These are phyloP conservation scores for Fusarium siculi DNA, from an alignment of 2,329 filamentous ascomycete genomes.

Conservation along the genomic window DNA sequence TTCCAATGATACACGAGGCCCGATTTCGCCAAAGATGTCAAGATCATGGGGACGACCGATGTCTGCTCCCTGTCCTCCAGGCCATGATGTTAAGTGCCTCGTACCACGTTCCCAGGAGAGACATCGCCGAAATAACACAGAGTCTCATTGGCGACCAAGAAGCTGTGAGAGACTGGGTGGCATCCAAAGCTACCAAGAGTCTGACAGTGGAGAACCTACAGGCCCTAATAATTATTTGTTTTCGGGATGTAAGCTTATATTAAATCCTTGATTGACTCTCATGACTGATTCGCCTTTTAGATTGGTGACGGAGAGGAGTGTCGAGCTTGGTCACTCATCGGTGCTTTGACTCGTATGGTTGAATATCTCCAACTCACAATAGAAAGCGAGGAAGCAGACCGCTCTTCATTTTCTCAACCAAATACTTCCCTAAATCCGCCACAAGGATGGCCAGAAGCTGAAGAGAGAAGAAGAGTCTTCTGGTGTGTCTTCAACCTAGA, in stretches of 20 bases:
- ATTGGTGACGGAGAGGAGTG: constrained; percentile 42
- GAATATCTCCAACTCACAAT: constrained; percentile 46
- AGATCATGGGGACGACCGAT: constrained; percentile 7
- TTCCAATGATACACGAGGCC: constrained; percentile 28
- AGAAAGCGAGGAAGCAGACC: constrained; percentile 28
- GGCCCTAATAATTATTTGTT: constrained; percentile 30
- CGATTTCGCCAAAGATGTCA: constrained; percentile 17
- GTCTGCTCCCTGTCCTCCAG: constrained; percentile 7
- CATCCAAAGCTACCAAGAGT: constrained; percentile 18
- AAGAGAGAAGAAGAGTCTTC: constrained; percentile 40
- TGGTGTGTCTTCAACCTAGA: constrained; percentile 48
- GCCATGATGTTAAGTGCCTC: constrained; percentile 22
- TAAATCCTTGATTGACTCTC: accelerated
- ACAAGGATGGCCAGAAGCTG: constrained; percentile 44
- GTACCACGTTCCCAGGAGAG: neutral
- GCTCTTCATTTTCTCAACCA: neutral
- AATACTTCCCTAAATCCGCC: constrained; percentile 18
- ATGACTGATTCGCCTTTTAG: neutral
- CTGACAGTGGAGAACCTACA: constrained; percentile 32
- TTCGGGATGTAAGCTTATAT: constrained; percentile 14
- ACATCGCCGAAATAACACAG: neutral
- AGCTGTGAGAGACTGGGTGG: constrained; percentile 9
- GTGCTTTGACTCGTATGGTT: constrained; percentile 44
- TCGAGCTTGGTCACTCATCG: constrained; percentile 44
- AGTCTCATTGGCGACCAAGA: neutral